Percentiles rank a stretch among this genome's conserved stretches.
Conservation (phyloP, 2,329 filamentous ascomycete genomes). For the Metarhizium robertsii region DNA sequence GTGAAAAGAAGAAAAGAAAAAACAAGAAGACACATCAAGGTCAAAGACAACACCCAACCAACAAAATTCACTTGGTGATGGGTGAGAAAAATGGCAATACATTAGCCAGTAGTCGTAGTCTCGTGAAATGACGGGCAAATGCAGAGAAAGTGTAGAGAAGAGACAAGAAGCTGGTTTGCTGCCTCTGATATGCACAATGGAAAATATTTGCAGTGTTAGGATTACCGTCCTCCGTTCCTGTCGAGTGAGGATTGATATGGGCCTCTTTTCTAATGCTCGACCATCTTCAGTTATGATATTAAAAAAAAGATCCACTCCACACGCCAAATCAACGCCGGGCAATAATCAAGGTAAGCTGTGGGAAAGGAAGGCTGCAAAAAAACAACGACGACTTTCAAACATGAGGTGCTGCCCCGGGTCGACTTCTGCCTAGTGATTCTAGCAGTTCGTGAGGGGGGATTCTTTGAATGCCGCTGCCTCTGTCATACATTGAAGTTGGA, state of each 20-base stretch:
- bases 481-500: slow-evolving; percentile 55
- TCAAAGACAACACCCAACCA: slow-evolving; percentile 5
- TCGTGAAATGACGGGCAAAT: slow-evolving; percentile 17
- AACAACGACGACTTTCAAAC: slow-evolving; percentile 27
- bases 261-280: neutral
- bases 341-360: slow-evolving; percentile 13
- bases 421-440: slow-evolving; percentile 40
- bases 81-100: slow-evolving; percentile 14
- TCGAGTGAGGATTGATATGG: slow-evolving; percentile 8
- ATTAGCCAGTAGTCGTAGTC: slow-evolving; percentile 25
- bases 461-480: slow-evolving; percentile 46
- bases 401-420: slow-evolving; percentile 36
- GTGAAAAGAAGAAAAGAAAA: neutral
- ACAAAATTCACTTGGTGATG: neutral
- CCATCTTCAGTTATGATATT: slow-evolving; percentile 5
- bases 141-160: slow-evolving; percentile 13
- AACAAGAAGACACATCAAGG: slow-evolving; percentile 4
- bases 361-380: slow-evolving; percentile 1
- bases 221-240: neutral
- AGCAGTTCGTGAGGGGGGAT: slow-evolving; percentile 54
- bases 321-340: slow-evolving; percentile 28
- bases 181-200: neutral
- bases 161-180: slow-evolving; percentile 4
- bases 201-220: neutral
- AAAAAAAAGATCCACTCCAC: neutral